Conservation (phyloP, 2,329 filamentous ascomycete species). For the Tympanopsis confertula region DNA sequence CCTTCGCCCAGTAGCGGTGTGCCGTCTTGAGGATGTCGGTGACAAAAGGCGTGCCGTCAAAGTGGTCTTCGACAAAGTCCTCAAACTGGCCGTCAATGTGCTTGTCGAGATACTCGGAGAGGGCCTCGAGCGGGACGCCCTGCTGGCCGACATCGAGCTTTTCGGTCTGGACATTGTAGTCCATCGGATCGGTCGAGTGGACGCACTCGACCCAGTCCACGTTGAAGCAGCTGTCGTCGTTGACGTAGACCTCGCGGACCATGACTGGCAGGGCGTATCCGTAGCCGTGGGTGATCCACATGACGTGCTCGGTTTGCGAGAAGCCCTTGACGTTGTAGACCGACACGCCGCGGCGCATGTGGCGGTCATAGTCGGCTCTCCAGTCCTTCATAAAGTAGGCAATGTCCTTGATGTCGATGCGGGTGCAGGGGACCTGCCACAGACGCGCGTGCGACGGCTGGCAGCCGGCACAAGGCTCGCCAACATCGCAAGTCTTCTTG, state of each 20-base stretch:
- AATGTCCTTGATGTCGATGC: slow-evolving; percentile 97
- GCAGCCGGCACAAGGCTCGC: slow-evolving; percentile 88
- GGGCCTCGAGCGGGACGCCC: slow-evolving; percentile 67
- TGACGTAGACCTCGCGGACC: slow-evolving; percentile 85
- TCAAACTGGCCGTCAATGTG: slow-evolving; percentile 79
- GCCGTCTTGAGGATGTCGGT: slow-evolving; percentile 94
- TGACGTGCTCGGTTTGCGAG: slow-evolving; percentile 50
- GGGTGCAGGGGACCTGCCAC: slow-evolving; percentile 95
- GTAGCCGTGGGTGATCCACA: slow-evolving; percentile 95
- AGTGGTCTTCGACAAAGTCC: slow-evolving; percentile 88
- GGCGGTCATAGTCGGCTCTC: slow-evolving; percentile 92
- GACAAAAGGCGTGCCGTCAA: slow-evolving; percentile 87
- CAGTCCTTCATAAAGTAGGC: slow-evolving; percentile 98
- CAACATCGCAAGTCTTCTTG: slow-evolving; percentile 98
- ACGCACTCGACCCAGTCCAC: slow-evolving; percentile 86
- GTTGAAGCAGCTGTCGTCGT: slow-evolving; percentile 83
- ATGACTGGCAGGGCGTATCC: slow-evolving; percentile 86
- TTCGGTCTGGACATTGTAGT: slow-evolving; percentile 79
- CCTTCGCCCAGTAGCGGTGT: slow-evolving; percentile 83
- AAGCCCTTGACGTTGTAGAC: slow-evolving; percentile 91
- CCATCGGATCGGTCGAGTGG: slow-evolving; percentile 56
- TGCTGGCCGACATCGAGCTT: slow-evolving; percentile 81
- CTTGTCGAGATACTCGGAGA: slow-evolving; percentile 88
- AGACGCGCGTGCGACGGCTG: slow-evolving; percentile 89
- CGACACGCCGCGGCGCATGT: slow-evolving; percentile 75